Base-by-base conservation (phyloP, 257 asterid genomes). In the Ehretia macrophylla region DNA sequence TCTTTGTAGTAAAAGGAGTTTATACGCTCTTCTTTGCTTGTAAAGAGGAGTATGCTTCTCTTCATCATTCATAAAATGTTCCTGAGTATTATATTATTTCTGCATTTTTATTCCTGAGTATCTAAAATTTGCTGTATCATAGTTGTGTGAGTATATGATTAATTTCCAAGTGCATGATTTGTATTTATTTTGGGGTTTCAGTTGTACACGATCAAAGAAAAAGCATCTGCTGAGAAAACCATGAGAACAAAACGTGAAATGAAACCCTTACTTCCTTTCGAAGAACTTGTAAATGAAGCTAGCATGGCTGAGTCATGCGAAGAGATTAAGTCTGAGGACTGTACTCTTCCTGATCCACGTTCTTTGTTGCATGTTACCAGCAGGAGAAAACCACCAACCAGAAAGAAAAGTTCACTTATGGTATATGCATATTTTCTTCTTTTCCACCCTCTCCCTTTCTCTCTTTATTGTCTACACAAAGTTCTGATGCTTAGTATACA, bases 301-400 rank as follows among this genome's bases (percentile, higher is more conserved):
- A 68, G 73, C 56, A 37, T 59, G 19, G 40, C 51, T 47, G 79
- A 67, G 68, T 22, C 72, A 58, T 20, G 66, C 68, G 65, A 64
- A 59, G 63, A 51, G 51, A 60, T 59, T 63, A 77, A 45, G 71
- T 54, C 54, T 59, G 88, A 74, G 40, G 91, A 80, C 55, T 67
- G 75, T 61, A 58, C 50, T 59, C 83, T 86, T 68, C 96, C 95
- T 46, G 83, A 76, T 51, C 86, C 93, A 48, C 75, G 53, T 70
- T 79, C 89, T 69, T 68, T 92, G 65, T 75, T 83, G 80, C 84
- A 84, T 78, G 95, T 92, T 63, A 92, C 99, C 70, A 88, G 82
- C 67, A 75, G 99, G 79, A 83, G 79, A 77, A 92, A 86, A 81
- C 72, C 68, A 63, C 77, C 84, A 11, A 67, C 75, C 59, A 70